Evolutionary conservation across 805 yeast genomes (phyloP).

Genomic region (Lachancea sp.): DNA sequence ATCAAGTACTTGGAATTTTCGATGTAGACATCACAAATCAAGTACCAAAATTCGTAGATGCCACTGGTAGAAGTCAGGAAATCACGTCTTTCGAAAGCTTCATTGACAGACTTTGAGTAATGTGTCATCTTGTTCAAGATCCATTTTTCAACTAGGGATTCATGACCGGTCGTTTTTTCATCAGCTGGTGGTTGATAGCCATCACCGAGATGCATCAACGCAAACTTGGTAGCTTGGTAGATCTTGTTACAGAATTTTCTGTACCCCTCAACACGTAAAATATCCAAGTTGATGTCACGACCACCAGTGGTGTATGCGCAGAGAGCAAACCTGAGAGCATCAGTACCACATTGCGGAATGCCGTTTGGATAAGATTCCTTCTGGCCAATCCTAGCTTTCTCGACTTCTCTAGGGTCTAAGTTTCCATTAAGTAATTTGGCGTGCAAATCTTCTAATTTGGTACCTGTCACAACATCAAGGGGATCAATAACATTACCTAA

Average conservation of each 20-base stretch:
- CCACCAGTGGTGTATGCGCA: conserved; percentile 99
- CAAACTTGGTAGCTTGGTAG: conserved; percentile 97
- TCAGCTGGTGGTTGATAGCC: conserved; percentile 77
- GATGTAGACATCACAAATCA: conserved; percentile 94
- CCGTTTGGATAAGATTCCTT: conserved; percentile 88
- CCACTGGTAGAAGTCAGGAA: conserved; percentile 83
- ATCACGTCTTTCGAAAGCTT: conserved; percentile 73
- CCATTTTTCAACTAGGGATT: conserved; percentile 94
- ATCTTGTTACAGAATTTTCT: conserved; percentile 99
- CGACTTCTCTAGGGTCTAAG: conserved; percentile 82
- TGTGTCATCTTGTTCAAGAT: conserved; percentile 77
- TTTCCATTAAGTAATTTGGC: conserved; percentile 74
- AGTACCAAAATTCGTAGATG: conserved; percentile 91
- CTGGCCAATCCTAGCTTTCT: conserved; percentile 84
- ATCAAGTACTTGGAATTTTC: conserved; percentile 93
- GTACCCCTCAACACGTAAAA: conserved; percentile 96
- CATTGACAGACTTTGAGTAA: conserved; percentile 59
- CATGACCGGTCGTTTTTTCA: conserved; percentile 62
- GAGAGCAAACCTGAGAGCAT: conserved; percentile 94
- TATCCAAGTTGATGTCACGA: conserved; percentile 93
- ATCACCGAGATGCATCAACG: conserved; percentile 83
- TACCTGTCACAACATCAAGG: conserved; percentile 87
- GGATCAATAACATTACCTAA: conserved; percentile 97
- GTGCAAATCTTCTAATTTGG: conserved; percentile 70
- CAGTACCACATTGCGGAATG: conserved; percentile 99